A percentile compares a stretch with the other conserved stretches of the same genome.
phyloP scores from a whole-genome alignment of 2,329 filamentous ascomycete genomes.

The Dactylellina leptospora region DNA sequence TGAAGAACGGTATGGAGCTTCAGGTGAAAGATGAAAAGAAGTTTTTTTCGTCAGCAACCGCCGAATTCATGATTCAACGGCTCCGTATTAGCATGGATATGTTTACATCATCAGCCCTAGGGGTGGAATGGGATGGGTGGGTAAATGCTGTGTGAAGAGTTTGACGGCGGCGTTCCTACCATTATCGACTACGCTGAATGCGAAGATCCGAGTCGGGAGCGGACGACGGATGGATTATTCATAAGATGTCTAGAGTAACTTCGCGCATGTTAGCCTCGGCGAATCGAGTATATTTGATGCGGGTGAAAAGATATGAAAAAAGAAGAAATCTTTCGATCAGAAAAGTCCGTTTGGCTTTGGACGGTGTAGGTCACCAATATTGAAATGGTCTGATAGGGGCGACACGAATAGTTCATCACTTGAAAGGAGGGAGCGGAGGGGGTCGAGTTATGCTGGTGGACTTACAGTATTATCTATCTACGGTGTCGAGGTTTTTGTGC shows the following conservation, averaged over 20 bases:
- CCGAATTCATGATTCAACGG: slow-evolving; percentile 25
- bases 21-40: slow-evolving; percentile 54
- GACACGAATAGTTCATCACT: slow-evolving; percentile 54
- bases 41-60: slow-evolving; percentile 51
- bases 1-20: slow-evolving; percentile 23
- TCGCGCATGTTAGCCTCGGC: slow-evolving; percentile 8
- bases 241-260: not conserved
- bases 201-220: too few relatives aligned
- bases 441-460: not conserved
- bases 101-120: slow-evolving; percentile 48
- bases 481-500: not conserved
- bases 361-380: slow-evolving; percentile 51
- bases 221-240: not conserved
- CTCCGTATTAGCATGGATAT: slow-evolving; percentile 53
- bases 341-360: slow-evolving; percentile 53
- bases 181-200: too few relatives aligned
- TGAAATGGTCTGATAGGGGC: slow-evolving; percentile 52
- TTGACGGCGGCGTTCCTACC: too few relatives aligned
- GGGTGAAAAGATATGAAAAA: not conserved
- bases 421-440: not conserved
- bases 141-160: not conserved
- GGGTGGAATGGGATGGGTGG: not conserved
- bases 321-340: slow-evolving; percentile 27
- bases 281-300: not conserved
- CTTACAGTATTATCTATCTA: not conserved